phyloP scores from a whole-genome alignment of 805 yeast genomes.

The Babjeviella inositovora region DNA sequence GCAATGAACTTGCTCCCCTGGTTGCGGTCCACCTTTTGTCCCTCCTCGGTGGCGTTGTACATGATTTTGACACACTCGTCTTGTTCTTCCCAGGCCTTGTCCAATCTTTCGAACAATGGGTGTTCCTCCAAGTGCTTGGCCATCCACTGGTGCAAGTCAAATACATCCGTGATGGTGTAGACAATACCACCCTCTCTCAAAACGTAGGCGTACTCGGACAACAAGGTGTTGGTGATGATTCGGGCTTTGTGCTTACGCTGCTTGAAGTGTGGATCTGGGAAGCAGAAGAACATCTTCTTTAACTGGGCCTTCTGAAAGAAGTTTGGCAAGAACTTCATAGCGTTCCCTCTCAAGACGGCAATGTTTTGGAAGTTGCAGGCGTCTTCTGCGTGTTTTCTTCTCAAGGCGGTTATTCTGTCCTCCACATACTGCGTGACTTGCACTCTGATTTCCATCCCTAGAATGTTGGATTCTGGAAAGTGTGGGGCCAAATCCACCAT shows the following conservation, averaged over 20 bases:
- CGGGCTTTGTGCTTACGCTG: conserved; percentile 96
- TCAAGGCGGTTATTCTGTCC: conserved; percentile 81
- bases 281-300: conserved; percentile 89
- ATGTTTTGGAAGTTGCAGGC: conserved; percentile 56
- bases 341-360: conserved; percentile 83
- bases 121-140: conserved; percentile 79
- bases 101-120: conserved; percentile 75
- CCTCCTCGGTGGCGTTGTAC: conserved; percentile 94
- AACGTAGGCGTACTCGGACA: conserved; percentile 86
- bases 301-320: conserved; percentile 75
- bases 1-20: conserved; percentile 80
- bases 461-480: conserved; percentile 56
- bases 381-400: conserved; percentile 20
- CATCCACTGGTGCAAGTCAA: conserved; percentile 94
- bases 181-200: conserved; percentile 75
- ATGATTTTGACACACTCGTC: conserved; percentile 79
- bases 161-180: conserved; percentile 92
- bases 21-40: conserved; percentile 88
- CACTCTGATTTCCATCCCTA: conserved; percentile 96
- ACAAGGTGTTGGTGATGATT: conserved; percentile 77
- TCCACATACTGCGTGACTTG: conserved; percentile 96
- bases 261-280: conserved; percentile 99
- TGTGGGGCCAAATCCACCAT: conserved; percentile 63
- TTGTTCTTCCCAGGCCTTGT: conserved; percentile 59
- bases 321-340: conserved; percentile 95